Percentiles rank a stretch among this genome's conserved stretches.
phyloP scores from a whole-genome alignment of 2,329 filamentous ascomycete genomes.

The Ophiostoma perfectum region DNA sequence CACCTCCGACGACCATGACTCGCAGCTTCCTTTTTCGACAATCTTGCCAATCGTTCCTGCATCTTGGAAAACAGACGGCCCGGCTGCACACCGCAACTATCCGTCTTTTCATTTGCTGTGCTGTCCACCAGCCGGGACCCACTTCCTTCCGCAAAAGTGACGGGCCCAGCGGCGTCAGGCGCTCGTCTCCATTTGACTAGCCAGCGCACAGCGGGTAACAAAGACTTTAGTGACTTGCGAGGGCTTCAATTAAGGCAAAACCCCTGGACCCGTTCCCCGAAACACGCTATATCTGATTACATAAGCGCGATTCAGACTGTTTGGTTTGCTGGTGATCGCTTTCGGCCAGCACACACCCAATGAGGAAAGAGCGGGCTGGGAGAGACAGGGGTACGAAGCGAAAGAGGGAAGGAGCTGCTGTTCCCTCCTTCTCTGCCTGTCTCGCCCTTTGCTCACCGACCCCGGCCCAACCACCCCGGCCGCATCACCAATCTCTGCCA shows the following conservation, averaged over 20 bases:
- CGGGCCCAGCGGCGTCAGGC: neutral
- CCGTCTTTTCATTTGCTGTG: neutral
- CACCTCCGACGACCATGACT: too few relatives aligned
- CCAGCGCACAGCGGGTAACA: neutral
- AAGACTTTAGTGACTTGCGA: too few relatives aligned
- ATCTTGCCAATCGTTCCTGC: neutral
- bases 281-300: neutral
- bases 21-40: too few relatives aligned
- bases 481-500: neutral
- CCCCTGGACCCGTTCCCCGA: neutral
- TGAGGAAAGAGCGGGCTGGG: slow-evolving; percentile 9
- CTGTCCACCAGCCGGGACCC: neutral
- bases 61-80: neutral
- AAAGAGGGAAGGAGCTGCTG: slow-evolving; percentile 1
- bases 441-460: neutral
- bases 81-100: neutral
- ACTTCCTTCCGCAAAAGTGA: neutral
- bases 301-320: neutral
- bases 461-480: slow-evolving; percentile 8
- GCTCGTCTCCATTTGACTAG: neutral
- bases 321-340: slow-evolving; percentile 3
- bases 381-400: neutral
- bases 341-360: neutral
- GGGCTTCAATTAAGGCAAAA: too few relatives aligned
- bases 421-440: neutral